These are phyloP conservation scores for Aspergillus homomorphus DNA, from an alignment of 495 filamentous ascomycete species.

Conservation along the genomic window DNA sequence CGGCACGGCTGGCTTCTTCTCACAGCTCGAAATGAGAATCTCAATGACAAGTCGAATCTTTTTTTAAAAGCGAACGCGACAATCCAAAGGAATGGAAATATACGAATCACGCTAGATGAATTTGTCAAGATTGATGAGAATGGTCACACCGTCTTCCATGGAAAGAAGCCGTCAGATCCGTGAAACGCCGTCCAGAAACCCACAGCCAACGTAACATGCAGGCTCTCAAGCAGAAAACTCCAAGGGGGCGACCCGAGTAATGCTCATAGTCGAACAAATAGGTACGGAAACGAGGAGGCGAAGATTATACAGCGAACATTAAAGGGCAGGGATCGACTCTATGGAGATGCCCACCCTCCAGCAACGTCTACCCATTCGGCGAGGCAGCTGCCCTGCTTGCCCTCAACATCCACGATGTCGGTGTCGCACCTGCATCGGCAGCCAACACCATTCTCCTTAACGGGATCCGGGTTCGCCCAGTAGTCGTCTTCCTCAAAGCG, in stretches of 20 bases:
- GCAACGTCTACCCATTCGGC: constrained; percentile 97
- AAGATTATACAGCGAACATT: constrained; percentile 35
- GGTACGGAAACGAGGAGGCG: constrained; percentile 32
- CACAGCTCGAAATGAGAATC: neutral
- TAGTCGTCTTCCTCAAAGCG: constrained; percentile 94
- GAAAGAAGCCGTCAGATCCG: constrained; percentile 43
- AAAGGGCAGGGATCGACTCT: constrained; percentile 22
- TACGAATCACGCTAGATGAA: constrained; percentile 45
- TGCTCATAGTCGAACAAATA: constrained; percentile 37
- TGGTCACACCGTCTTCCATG: constrained; percentile 37
- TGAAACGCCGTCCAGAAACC: constrained; percentile 44
- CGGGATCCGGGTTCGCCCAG: constrained; percentile 83
- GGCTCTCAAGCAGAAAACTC: constrained; percentile 38
- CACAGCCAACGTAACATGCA: constrained; percentile 37
- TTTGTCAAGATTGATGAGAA: constrained; percentile 44
- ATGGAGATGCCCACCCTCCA: constrained; percentile 84
- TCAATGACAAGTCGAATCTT: constrained; percentile 11
- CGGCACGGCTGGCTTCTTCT: neutral
- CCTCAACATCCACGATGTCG: constrained; percentile 97
- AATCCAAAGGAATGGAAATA: constrained; percentile 32
- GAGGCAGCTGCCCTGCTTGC: constrained; percentile 92
- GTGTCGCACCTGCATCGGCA: constrained; percentile 97
- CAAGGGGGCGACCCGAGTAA: constrained; percentile 34
- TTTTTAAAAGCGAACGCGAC: constrained; percentile 17
- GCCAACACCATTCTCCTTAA: constrained; percentile 94